Evolutionary conservation across 768 basidiomycete genomes (phyloP).

Genomic region (Russula griseocarnosa): DNA sequence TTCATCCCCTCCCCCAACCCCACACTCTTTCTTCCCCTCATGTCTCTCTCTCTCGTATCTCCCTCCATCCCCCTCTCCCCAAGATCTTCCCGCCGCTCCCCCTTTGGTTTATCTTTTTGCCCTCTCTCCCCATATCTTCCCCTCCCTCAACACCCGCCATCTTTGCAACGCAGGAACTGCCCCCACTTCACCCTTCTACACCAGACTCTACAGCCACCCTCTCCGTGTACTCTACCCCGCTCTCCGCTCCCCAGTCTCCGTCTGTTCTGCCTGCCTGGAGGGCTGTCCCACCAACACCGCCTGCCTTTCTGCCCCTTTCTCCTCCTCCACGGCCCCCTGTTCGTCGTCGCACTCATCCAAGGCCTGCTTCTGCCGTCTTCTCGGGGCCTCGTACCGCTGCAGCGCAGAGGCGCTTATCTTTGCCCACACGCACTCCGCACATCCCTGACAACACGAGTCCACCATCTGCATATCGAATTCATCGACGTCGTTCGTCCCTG

Average conservation of each 20-base stretch:
- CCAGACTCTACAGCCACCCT: constrained; percentile 12
- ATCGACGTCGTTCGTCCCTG: constrained; percentile 19
- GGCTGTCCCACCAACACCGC: constrained; percentile 28
- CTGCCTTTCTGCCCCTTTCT: constrained; percentile 15
- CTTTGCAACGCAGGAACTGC: constrained; percentile 8
- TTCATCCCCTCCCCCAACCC: background rate
- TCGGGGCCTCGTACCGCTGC: background rate
- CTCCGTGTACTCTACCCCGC: constrained; percentile 19
- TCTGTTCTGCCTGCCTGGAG: constrained; percentile 23
- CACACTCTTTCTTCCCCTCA: background rate
- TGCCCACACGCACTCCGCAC: constrained; percentile 17
- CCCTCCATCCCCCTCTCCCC: constrained; percentile 20
- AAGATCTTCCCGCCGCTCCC: constrained; percentile 17
- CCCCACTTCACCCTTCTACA: constrained; percentile 14
- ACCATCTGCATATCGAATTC: constrained; percentile 14
- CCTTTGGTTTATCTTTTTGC: constrained; percentile 8
- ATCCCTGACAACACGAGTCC: background rate
- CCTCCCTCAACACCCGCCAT: constrained; percentile 6
- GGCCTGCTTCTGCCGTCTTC: constrained; percentile 20
- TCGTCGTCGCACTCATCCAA: constrained; percentile 24
- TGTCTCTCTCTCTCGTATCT: constrained; percentile 22
- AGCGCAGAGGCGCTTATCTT: constrained; percentile 19
- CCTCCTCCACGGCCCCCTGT: constrained; percentile 15
- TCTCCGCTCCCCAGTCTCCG: constrained; percentile 15
- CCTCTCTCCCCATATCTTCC: constrained; percentile 21